A percentile compares a stretch with the other conserved stretches of the same genome.
phyloP scores from a whole-genome alignment of 164 flowering plant species.

The Magnolia changhungtana region DNA sequence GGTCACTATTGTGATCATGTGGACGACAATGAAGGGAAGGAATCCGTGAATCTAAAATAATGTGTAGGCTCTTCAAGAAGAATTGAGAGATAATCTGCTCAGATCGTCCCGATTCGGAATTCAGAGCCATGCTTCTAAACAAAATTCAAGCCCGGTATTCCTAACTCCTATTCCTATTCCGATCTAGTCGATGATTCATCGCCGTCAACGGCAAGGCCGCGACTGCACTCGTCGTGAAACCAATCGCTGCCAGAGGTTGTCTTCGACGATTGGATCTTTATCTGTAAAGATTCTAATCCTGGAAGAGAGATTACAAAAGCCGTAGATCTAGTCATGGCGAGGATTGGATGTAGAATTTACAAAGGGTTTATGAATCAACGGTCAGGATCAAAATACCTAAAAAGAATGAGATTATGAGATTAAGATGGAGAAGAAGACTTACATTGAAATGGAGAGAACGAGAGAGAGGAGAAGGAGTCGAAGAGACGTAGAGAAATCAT shows the following conservation, averaged over 20 bases:
- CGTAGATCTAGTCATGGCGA: neutral
- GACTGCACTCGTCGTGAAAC: neutral
- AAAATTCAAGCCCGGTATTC: neutral
- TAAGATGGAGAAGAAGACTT: neutral
- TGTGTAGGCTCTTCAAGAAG: conserved; percentile 65
- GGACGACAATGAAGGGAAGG: conserved; percentile 40
- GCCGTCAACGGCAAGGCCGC: neutral
- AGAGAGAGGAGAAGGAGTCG: neutral
- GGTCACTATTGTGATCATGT: conserved; percentile 33
- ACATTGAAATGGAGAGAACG: neutral
- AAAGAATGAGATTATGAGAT: neutral
- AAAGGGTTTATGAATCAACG: neutral
- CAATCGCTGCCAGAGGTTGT: neutral
- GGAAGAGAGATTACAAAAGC: neutral
- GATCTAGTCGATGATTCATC: neutral
- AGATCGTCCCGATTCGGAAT: conserved; percentile 44
- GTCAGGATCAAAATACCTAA: neutral
- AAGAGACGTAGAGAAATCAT: neutral
- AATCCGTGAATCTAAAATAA: conserved; percentile 70
- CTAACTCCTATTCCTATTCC: neutral
- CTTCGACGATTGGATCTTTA: neutral
- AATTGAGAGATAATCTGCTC: conserved; percentile 80
- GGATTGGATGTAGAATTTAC: neutral
- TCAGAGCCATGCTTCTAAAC: conserved; percentile 39
- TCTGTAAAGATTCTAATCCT: conserved; percentile 1